These are phyloP conservation scores for Warburgia ugandensis DNA, from an alignment of 164 flowering plant species.

Conservation along the genomic window DNA sequence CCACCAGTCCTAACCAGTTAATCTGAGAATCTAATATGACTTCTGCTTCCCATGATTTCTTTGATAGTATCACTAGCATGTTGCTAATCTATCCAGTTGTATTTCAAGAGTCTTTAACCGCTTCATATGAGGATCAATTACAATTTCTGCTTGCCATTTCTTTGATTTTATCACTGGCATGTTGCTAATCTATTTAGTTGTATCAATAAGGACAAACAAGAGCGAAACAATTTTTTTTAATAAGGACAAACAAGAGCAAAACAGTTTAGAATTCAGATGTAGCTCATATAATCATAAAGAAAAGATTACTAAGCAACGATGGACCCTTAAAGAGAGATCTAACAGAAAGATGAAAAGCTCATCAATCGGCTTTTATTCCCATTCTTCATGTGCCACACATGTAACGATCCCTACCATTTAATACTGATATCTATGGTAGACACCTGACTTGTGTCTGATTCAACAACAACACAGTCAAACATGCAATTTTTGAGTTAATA, in stretches of 20 bases:
- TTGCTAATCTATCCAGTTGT: too few relatives aligned
- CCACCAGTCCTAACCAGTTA: too few relatives aligned
- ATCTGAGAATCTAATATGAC: too few relatives aligned
- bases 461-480: background rate
- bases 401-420: constrained; percentile 3
- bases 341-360: background rate
- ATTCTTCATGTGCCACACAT: background rate
- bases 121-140: too few relatives aligned
- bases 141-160: too few relatives aligned
- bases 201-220: too few relatives aligned
- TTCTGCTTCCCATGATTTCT: too few relatives aligned
- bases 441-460: constrained; percentile 3
- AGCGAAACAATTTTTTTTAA: background rate
- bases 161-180: too few relatives aligned
- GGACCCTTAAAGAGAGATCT: background rate
- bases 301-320: background rate
- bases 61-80: too few relatives aligned
- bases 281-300: background rate
- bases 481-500: too few relatives aligned
- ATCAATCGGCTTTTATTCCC: background rate
- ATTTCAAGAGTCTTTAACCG: too few relatives aligned
- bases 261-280: background rate
- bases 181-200: too few relatives aligned
- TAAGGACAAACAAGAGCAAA: background rate
- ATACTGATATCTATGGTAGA: background rate